Evolutionary conservation across 106 monocot species (phyloP), one percentile per base, ranked within the genome.

Genomic region (Agapanthus africanus): DNA sequence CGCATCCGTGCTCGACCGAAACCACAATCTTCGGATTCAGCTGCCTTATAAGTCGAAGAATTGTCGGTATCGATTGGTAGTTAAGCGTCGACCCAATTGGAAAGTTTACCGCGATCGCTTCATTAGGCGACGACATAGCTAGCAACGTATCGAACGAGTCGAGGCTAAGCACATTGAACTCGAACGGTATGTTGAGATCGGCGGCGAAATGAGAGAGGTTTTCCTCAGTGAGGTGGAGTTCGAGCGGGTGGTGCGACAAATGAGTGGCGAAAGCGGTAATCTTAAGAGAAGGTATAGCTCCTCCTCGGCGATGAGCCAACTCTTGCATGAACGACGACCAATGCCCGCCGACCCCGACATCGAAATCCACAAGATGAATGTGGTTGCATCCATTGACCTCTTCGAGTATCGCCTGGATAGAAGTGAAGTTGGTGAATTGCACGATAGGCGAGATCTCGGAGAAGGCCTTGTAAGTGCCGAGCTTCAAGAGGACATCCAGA

Each of bases 291-390:
- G 80, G 80, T 0, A 65, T 11, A 9, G 78, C 13, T 1, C 47
- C 63, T 0, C 75, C 37, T 16, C 78, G 81, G 14, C 88, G 67
- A 59, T 88, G 95, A 13, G 91, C 83, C 10, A 95, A 77, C 74
- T 95, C 95, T 69, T 91, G 88, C 82, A 97, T 79, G 78, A 97
- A 87, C 6, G 97, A 89, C 6, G 97, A 79, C 97, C 97, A 97
- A 40, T 92, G 89, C 14, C 92, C 84, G 15, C 97, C 97, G 1
- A 95, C 62, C 0, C 91, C 97, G 44, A 97, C 79, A 72, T 97
- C 97, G 49, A 92, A 97, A 68, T 97, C 97, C 13, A 97, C 60
- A 36, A 97, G 71, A 68, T 92, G 97, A 70, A 97, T 97, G 68
- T 80, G 68, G 25, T 70, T 69, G n/a, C 57, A 69, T 1, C 54